Conservation (phyloP, 495 filamentous ascomycete genomes). For the Trichoderma virens region DNA sequence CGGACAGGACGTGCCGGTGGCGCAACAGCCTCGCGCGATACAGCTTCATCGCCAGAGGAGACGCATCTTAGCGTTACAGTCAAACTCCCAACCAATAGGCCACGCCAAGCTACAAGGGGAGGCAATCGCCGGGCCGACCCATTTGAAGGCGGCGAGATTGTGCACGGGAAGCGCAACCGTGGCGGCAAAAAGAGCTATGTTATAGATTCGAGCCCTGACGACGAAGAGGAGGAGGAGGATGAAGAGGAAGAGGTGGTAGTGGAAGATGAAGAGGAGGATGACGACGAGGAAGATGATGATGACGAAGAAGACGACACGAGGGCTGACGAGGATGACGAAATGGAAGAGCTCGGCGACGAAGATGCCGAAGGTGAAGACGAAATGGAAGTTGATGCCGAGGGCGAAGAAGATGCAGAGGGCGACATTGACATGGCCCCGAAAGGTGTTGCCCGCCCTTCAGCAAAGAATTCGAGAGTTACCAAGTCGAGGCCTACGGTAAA, state of each 20-base stretch:
- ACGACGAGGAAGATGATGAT: conserved; percentile 25
- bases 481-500: conserved; percentile 1
- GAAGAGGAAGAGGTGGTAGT: conserved; percentile 34
- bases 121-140: conserved; percentile 24
- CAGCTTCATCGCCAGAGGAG: conserved; percentile 47
- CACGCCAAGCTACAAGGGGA: conserved; percentile 58
- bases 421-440: conserved; percentile 18
- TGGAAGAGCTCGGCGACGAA: conserved; percentile 24
- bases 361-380: conserved; percentile 37
- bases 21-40: conserved; percentile 48
- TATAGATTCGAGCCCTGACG: conserved; percentile 45
- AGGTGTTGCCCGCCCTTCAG: not conserved
- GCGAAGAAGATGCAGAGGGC: conserved; percentile 35
- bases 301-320: conserved; percentile 14
- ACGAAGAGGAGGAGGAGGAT: conserved; percentile 42
- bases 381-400: conserved; percentile 10
- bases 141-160: conserved; percentile 49
- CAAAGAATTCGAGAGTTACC: conserved; percentile 18
- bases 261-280: conserved; percentile 37
- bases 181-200: conserved; percentile 63
- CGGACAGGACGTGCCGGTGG: conserved; percentile 11
- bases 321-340: conserved; percentile 27
- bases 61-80: conserved; percentile 69
- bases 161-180: conserved; percentile 54
- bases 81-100: conserved; percentile 75